Evolutionary conservation across 2,329 filamentous ascomycete species (phyloP), one percentile per base, ranked within the genome.

Genomic region (Xylariaceae sp.): DNA sequence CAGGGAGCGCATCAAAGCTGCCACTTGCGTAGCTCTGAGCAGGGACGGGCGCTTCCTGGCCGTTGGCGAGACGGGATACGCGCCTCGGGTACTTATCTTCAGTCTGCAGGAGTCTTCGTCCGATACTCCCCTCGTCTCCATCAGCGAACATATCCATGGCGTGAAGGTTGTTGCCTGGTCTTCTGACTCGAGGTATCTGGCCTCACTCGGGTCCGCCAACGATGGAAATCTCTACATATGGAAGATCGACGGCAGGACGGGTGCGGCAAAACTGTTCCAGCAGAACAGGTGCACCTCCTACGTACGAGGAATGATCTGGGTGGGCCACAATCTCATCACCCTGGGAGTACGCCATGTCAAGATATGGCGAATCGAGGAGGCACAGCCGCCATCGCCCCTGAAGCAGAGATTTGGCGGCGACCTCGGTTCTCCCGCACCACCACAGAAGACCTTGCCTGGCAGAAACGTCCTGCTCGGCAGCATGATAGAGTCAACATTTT

Each of bases 141-240:
- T 98, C 36, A 84, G 77, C 35, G 92, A 98, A 53, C 92, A 98
- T 59, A 81, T 78, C 1, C 93, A 86, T 57, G 92, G 92, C 5
- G 87, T 98, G 19, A 82, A 80, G 38, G 83, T 84, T 22, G 77
- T 98, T 21, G 83, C 88, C 2, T 98, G 94, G 72, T 95, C 89
- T 40, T 72, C 81, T 1, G 86, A 95, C 56, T 86, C 84, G 10
- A 81, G 75, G 44, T 94, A 83, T 57, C 71, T 98, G 21, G 92
- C 92, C 3, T 94, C 88, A 14, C 69, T 98, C 10, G 92, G 92
- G 18, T 77, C 83, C 13, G 75, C 83, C 35, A 95, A 95, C 55
- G 92, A 98, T 59, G 90, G 90, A 1, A 96, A 93, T 53, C 68
- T 98, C 14, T 94, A 90, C 55, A 72, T 96, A 18, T 96, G 90